Evolutionary conservation across 176 grass and related monocot species (phyloP).

Genomic region (Oryza meridionalis): DNA sequence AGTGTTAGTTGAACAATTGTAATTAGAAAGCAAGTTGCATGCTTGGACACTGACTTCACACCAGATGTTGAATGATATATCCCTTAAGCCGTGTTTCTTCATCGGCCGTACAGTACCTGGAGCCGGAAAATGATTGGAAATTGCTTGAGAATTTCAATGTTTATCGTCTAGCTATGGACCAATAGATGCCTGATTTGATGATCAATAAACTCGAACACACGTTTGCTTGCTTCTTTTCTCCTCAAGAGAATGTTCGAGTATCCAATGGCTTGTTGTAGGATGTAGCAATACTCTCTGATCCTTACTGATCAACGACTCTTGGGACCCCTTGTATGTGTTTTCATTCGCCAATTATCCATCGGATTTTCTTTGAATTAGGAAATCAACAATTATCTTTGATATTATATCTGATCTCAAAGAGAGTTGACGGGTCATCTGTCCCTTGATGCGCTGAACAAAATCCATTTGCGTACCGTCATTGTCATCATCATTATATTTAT

Average conservation of each 20-base stretch:
- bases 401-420: slow-evolving; percentile 1
- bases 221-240: slow-evolving; percentile 6
- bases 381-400: background rate
- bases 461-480: background rate
- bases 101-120: background rate
- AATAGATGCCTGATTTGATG: slow-evolving; percentile 26
- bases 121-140: background rate
- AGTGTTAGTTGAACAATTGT: slow-evolving; percentile 30
- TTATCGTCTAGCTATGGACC: slow-evolving; percentile 16
- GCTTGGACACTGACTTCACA: slow-evolving; percentile 49
- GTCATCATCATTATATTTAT: background rate
- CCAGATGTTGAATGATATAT: slow-evolving; percentile 15
- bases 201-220: slow-evolving; percentile 40
- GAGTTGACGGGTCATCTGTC: slow-evolving; percentile 24
- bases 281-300: slow-evolving; percentile 5
- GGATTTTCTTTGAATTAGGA: slow-evolving; percentile 14
- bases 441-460: slow-evolving; percentile 18
- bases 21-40: slow-evolving; percentile 41
- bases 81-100: slow-evolving; percentile 1
- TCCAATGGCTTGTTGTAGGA: background rate
- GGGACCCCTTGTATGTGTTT: background rate
- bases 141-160: background rate
- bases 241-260: slow-evolving; percentile 24
- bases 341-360: slow-evolving; percentile 15
- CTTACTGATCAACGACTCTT: slow-evolving; percentile 24